A percentile compares a stretch with the other conserved stretches of the same genome.
Conservation (phyloP, 805 yeast genomes). For the Metschnikowia bowlesiae region DNA sequence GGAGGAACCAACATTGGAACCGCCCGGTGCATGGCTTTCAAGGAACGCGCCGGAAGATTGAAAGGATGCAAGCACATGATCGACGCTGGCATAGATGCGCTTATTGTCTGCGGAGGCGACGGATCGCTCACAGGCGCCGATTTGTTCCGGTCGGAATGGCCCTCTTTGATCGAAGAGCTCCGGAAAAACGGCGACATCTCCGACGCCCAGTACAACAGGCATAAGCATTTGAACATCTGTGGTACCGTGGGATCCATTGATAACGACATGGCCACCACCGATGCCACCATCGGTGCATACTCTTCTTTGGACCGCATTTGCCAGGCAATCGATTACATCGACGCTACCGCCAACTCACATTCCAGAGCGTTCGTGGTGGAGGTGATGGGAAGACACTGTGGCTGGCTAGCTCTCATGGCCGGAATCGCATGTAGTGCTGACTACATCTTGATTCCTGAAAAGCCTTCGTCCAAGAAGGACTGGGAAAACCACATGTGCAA, state of each 20-base stretch:
- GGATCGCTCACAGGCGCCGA: constrained; percentile 84
- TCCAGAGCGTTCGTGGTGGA: constrained; percentile 80
- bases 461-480: constrained; percentile 57
- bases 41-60: constrained; percentile 62
- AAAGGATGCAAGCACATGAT: constrained; percentile 62
- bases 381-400: constrained; percentile 89
- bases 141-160: constrained; percentile 73
- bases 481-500: constrained; percentile 69
- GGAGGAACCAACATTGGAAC: constrained; percentile 83
- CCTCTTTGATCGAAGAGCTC: constrained; percentile 59
- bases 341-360: constrained; percentile 80
- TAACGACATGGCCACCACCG: constrained; percentile 81
- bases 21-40: constrained; percentile 66
- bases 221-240: constrained; percentile 59
- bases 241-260: constrained; percentile 83
- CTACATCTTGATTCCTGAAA: constrained; percentile 75
- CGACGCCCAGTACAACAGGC: constrained; percentile 40
- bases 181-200: constrained; percentile 43
- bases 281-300: constrained; percentile 76
- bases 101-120: constrained; percentile 80
- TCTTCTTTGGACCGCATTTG: constrained; percentile 74
- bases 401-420: constrained; percentile 81
- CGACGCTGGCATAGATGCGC: constrained; percentile 68
- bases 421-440: constrained; percentile 81
- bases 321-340: constrained; percentile 73